Conservation (phyloP, 2,329 filamentous ascomycete species). For the Colletotrichum musae region DNA sequence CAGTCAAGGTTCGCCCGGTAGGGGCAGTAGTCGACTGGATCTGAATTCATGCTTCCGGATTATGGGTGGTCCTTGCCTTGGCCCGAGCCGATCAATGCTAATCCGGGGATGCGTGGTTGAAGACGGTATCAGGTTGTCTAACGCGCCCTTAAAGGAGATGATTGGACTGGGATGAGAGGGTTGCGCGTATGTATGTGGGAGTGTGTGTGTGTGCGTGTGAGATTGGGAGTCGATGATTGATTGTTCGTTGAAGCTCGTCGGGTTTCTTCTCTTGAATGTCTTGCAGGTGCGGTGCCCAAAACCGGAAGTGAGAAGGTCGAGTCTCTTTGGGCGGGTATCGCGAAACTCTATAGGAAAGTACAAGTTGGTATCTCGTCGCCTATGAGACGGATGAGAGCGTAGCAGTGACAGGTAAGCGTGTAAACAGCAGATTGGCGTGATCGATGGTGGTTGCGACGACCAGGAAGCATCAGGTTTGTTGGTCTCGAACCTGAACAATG, state of each 20-base stretch:
- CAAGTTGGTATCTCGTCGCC: constrained; percentile 38
- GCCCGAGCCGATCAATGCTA: constrained; percentile 35
- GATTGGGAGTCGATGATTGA: constrained; percentile 9
- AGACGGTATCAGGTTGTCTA: constrained; percentile 20
- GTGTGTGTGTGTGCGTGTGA: background rate
- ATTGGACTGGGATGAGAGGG: constrained; percentile 2
- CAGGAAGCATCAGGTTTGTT: constrained; percentile 35
- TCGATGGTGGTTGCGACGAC: constrained; percentile 15
- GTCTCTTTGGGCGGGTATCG: constrained; percentile 41
- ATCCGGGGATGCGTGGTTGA: background rate
- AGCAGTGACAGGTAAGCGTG: constrained; percentile 3
- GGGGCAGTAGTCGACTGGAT: constrained; percentile 56
- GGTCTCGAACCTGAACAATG: constrained; percentile 26
- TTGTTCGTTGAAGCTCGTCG: constrained; percentile 6
- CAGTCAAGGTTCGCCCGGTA: constrained; percentile 56
- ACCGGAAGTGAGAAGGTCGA: constrained; percentile 28
- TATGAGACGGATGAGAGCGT: constrained; percentile 28
- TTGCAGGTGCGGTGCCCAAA: constrained; percentile 35
- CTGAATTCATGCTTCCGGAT: constrained; percentile 59
- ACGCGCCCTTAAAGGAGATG: background rate
- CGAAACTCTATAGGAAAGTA: constrained; percentile 36
- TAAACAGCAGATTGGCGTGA: constrained; percentile 31
- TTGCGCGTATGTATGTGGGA: too few species aligned
- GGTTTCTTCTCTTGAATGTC: background rate
- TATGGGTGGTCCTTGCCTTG: constrained; percentile 35